Evolutionary conservation across 2,329 filamentous ascomycete genomes (phyloP).

Genomic region (Fusarium dimerum): DNA sequence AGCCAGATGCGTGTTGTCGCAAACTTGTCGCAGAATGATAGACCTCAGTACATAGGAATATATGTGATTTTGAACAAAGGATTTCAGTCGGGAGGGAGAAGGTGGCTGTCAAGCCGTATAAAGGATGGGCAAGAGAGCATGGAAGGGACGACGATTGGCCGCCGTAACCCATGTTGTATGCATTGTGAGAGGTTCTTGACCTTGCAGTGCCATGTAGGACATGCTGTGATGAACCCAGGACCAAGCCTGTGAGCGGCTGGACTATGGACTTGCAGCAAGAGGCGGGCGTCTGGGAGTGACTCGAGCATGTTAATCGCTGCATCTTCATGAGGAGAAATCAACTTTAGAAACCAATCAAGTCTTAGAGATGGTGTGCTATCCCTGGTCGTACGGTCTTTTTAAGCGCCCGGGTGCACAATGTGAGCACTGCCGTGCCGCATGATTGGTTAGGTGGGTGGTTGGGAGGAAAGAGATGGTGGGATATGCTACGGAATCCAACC

Average conservation of each 20-base stretch:
- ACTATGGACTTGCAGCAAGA: constrained; percentile 5
- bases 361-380: constrained; percentile 14
- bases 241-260: constrained; percentile 16
- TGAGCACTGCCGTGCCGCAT: constrained; percentile 17
- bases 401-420: constrained; percentile 35
- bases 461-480: constrained; percentile 7
- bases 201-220: constrained; percentile 8
- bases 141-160: constrained; percentile 5
- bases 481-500: constrained; percentile 15
- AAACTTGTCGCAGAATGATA: background rate
- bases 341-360: constrained; percentile 29
- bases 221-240: constrained; percentile 1
- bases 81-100: constrained; percentile 11
- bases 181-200: constrained; percentile 13
- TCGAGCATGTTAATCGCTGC: constrained; percentile 18
- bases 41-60: background rate
- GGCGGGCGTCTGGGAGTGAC: constrained; percentile 23
- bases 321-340: constrained; percentile 8
- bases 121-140: constrained; percentile 9
- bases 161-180: constrained; percentile 9
- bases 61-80: background rate
- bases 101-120: constrained; percentile 1
- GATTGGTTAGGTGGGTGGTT: constrained; percentile 29
- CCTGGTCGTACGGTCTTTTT: constrained; percentile 22
- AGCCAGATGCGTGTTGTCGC: background rate